Conservation (phyloP, 139 green algal genomes). For the Chlamydomonas asymmetrica region DNA sequence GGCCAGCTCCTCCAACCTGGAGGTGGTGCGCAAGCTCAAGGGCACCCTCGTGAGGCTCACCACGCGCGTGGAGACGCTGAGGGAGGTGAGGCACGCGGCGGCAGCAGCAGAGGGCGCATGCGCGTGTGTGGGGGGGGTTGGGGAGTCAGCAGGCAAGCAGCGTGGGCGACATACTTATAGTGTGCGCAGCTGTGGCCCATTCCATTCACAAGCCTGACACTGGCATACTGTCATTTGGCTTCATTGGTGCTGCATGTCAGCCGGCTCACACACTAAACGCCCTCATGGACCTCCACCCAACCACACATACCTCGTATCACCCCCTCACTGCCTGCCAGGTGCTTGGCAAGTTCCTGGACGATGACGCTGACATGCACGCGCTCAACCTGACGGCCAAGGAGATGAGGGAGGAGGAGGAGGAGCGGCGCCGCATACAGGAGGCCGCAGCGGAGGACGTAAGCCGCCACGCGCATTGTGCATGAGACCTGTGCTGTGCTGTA, state of each 20-base stretch:
- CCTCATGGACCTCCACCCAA: neutral
- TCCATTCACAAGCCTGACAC: too few relatives aligned
- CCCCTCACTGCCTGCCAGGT: conserved; percentile 25
- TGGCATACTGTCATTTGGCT: neutral
- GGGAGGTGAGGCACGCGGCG: conserved; percentile 17
- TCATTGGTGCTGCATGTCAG: neutral
- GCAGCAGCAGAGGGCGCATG: neutral
- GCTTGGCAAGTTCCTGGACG: conserved; percentile 69
- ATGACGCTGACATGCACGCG: conserved; percentile 69
- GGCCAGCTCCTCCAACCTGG: conserved; percentile 85
- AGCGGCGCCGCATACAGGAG: conserved; percentile 9
- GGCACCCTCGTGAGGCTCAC: conserved; percentile 68
- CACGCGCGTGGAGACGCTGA: conserved; percentile 64
- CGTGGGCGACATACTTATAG: neutral
- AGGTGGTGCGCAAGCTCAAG: conserved; percentile 91
- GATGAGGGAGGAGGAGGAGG: conserved; percentile 30
- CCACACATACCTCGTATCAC: too few relatives aligned
- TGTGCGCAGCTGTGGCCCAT: neutral
- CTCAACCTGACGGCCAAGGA: conserved; percentile 60
- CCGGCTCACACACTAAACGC: neutral
- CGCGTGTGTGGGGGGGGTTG: neutral
- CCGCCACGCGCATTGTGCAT: neutral
- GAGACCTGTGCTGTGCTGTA: neutral
- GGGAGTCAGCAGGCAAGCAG: neutral
- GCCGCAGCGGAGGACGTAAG: neutral